A percentile compares a stretch with the other conserved stretches of the same genome.
Evolutionary conservation across 2,329 filamentous ascomycete genomes (phyloP).

Genomic region (Metarhizium sp.): DNA sequence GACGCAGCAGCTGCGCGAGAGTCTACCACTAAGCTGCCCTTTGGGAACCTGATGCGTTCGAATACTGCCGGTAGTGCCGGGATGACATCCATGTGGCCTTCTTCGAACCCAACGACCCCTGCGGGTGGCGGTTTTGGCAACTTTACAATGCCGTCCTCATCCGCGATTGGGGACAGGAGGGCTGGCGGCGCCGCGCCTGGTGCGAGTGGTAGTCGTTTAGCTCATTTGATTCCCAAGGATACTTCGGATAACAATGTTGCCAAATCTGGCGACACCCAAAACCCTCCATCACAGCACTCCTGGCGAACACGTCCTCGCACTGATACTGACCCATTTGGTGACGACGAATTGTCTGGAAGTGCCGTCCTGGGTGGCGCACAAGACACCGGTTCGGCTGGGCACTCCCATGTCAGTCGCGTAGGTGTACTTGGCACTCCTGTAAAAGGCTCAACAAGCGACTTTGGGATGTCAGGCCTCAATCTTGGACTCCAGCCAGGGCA

Average conservation of each 20-base stretch:
- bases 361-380: constrained; percentile 68
- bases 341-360: constrained; percentile 55
- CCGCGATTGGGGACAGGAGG: constrained; percentile 61
- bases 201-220: constrained; percentile 77
- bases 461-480: constrained; percentile 53
- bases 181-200: constrained; percentile 55
- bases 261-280: constrained; percentile 41
- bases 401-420: constrained; percentile 22
- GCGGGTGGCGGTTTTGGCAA: constrained; percentile 78
- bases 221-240: constrained; percentile 74
- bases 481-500: constrained; percentile 47
- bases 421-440: constrained; percentile 43
- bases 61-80: constrained; percentile 41
- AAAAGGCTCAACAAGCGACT: constrained; percentile 46
- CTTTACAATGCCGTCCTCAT: constrained; percentile 60
- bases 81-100: constrained; percentile 34
- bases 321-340: constrained; percentile 70
- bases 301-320: constrained; percentile 56
- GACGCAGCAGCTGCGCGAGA: constrained; percentile 16
- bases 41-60: constrained; percentile 41
- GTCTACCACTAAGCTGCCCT: constrained; percentile 23
- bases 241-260: constrained; percentile 53
- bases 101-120: constrained; percentile 47
- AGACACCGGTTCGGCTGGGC: constrained; percentile 45
- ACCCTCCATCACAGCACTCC: constrained; percentile 30